Base-by-base conservation (phyloP, 2,329 filamentous ascomycete genomes). In the Colletotrichum spaethianum region DNA sequence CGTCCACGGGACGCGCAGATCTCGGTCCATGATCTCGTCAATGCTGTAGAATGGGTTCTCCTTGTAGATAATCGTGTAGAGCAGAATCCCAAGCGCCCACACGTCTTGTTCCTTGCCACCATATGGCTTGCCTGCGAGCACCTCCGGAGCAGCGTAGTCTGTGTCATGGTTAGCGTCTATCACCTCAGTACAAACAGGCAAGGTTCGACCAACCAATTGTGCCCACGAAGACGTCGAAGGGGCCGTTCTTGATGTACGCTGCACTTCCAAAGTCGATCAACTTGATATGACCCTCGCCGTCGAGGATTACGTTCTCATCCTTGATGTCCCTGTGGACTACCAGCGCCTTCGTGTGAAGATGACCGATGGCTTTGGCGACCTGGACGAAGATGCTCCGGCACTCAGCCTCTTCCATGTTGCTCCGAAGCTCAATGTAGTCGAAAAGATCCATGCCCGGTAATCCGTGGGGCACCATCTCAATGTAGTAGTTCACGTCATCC, bases 101-200 rank as follows among this genome's bases (percentile, higher is more conserved):
- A 99, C 95, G 79, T 99, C 96, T 85, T 99, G 96, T 81, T 98
- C 96, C 83, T 97, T 98, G 79, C 96, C 96, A 75, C 93, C 91
- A 83, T 99, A 99, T 20, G 95, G 93, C 77, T 92, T 93, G 59
- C 96, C 96, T 70, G 95, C 95, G 60, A 99, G 89, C 66, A 99
- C 96, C 85, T 99, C 96, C n/a, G 96, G 96, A 8, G 96, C 96
- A 56, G 96, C 96, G 83, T 99, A 99, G 86, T 99, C 96, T 98
- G 72, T 23, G 75, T 70, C 74, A 62, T 61, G 16, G 23, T 40
- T 28, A 61, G 31, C 23, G 31, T 20, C n/a, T 4, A 3, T n/a
- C 31, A 3, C 20, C 18, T 26, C 23, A 20, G 9, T 6, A 6
- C 5, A 31, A n/a, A 11, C 11, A 33, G 67, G 8, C 31, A 23